Base-by-base conservation (phyloP, 1,284 basidiomycete genomes). In the Ceratobasidium sp. region DNA sequence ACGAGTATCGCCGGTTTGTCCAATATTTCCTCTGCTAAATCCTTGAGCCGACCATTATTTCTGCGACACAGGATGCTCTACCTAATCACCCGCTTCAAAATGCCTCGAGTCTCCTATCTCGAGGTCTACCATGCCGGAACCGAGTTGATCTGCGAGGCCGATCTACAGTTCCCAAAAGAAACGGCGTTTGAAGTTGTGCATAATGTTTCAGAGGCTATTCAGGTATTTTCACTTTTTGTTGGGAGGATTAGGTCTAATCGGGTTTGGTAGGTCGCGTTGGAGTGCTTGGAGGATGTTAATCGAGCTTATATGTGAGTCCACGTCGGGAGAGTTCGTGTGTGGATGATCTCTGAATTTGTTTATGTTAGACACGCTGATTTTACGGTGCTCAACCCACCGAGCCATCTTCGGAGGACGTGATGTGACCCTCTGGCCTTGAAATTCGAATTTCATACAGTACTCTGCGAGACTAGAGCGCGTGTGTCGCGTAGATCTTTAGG, bases 121-220 rank as follows among this genome's bases (percentile, higher is more conserved):
- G 66, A 69, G n/a, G 66, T 69, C 19, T 69, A 69, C 39, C 66
- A 69, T 51, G 53, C 66, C 16, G 66, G 66, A 24, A 69, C 66
- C 9, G 51, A 69, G 41, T 29, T 69, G 13, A 58, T 69, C 37
- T 69, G 66, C 53, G 66, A 69, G 27, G 66, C 66, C 8, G 66
- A 69, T 48, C 3, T 69, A 1, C 66, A 69, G 53, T 69, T 69
- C 22, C 53, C 66, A 1, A 69, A 58, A 31, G 53, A 69, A 22
- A 69, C 66, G 24, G 29, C 66, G n/a, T 69, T 69, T 58, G 66
- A 69, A 24, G 66, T 49, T 19, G 66, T 69, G 8, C 66, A 69
- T 41, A 69, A 69, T 46, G 66, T 69, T 34, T 69, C 66, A 4
- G 66, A 69, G 29, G 66, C 66, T 13, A 69, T 69, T 29, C 66